Evolutionary conservation across 2,329 filamentous ascomycete genomes (phyloP), one percentile per base, ranked within the genome.

Genomic region (Stenocarpella maydis): DNA sequence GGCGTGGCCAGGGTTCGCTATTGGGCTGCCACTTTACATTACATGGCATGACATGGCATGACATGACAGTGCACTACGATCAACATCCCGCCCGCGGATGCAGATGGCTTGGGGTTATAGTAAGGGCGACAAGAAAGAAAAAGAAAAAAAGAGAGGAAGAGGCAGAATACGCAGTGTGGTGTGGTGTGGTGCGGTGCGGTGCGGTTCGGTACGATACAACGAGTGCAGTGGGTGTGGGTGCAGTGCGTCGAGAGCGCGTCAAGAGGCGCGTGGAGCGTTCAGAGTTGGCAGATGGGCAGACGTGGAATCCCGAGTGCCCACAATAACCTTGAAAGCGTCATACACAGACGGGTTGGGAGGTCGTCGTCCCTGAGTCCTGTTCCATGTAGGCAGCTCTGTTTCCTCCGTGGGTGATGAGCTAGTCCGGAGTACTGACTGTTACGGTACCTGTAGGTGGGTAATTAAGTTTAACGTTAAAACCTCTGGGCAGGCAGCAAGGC

Each of bases 251-350:
- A 58, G 21, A 24, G 55, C 45, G 41, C n/a, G 55, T 10, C n/a
- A n/a, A n/a, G 17, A 21, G 43, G 14, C 34, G 53, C n/a, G 55
- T 61, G 26, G 24, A 61, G 41, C 31, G 19, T 47, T 17, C 58
- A 15, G 24, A 47, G 58, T 47, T 61, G 58, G 55, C 41, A 45
- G 41, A 61, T 39, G 45, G 21, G 55, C 26, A 61, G 55, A 45
- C 26, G 8, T 41, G 41, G 55, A 43, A 26, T 4, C 41, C 26
- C 39, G 26, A 47, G 58, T 61, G 41, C 58, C 58, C 58, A 61
- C 58, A 61, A 47, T 61, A 34, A 61, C 26, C 58, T 61, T 61
- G 58, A 34, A 61, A 47, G 58, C 58, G 58, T 61, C 41, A 61
- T 61, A 61, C 41, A 34, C 31, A 34, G 9, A 34, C 31, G 9